These are phyloP conservation scores for Tephrocybe sp. DNA, from an alignment of 768 basidiomycete genomes.

Conservation along the genomic window DNA sequence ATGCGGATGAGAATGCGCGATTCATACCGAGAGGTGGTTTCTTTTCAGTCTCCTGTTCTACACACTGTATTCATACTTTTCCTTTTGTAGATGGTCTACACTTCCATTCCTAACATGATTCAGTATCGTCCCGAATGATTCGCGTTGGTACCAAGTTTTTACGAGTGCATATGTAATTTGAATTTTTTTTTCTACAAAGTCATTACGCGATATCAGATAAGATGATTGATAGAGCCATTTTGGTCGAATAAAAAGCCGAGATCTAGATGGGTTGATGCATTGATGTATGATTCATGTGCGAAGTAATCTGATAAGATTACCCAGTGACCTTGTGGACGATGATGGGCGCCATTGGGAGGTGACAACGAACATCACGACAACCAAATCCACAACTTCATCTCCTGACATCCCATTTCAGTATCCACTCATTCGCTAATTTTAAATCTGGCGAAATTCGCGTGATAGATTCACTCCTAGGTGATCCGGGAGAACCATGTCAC, in stretches of 20 bases:
- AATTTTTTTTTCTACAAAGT: too few relatives aligned
- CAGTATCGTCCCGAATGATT: slow-evolving; percentile 37
- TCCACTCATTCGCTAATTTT: neutral
- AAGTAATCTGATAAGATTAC: slow-evolving; percentile 12
- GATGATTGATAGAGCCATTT: too few relatives aligned
- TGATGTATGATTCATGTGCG: too few relatives aligned
- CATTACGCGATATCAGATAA: too few relatives aligned
- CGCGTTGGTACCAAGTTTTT: too few relatives aligned
- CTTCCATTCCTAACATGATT: slow-evolving; percentile 53
- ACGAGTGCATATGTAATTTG: too few relatives aligned
- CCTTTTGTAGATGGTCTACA: slow-evolving; percentile 56
- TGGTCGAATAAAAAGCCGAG: too few relatives aligned
- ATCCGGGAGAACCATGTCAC: slow-evolving; percentile 23
- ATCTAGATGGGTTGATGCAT: too few relatives aligned
- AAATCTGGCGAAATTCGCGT: neutral
- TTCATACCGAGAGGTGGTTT: slow-evolving; percentile 53
- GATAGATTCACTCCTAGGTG: neutral
- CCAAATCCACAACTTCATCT: neutral
- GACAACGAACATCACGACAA: slow-evolving; percentile 3
- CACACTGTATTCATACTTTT: slow-evolving; percentile 1
- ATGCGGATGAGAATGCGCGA: slow-evolving; percentile 59
- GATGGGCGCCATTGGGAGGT: neutral
- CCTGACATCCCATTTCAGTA: neutral
- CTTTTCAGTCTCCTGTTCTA: neutral
- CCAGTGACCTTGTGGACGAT: too few relatives aligned